Base-by-base conservation (phyloP, 1,284 basidiomycete genomes). In the Trichosporon sp. region DNA sequence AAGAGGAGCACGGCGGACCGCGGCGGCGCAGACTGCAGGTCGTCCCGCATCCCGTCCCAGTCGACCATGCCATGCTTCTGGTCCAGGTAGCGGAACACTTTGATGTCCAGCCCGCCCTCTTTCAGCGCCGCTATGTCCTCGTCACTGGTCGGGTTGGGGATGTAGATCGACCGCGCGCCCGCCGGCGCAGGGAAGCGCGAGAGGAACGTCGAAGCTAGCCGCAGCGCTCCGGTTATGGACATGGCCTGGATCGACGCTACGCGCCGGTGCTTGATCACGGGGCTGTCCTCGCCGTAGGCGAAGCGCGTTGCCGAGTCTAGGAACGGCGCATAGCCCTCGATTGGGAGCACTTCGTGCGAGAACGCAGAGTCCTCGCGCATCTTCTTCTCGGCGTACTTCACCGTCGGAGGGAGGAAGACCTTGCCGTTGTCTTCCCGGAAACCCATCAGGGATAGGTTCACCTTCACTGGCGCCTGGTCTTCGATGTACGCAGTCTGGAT, bases 141-240 rank as follows among this genome's bases (percentile, higher is more conserved):
- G 8, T 75, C 73, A 1, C 71, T 64, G 0, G 74, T 76, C 0
- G 78, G 78, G 13, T 68, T 69, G 0, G 78, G 77, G 25, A 73
- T 65, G 61, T 74, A 77, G 32, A 78, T 66, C 0, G 70, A 64
- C 36, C 71, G 68, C 13, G 68, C 59, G 9, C 65, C 29, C 1
- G 65, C 57, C 0, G 52, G 49, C 4, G 68, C 59, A 11, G 74
- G 69, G 68, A 92, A 95, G 61, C 86, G 86, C 65, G 87, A 87
- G 65, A 99, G 82, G 84, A 99, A 98, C 56, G 92, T 82, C 1
- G 88, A 93, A 31, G 89, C 96, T 31, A 97, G 84, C 78, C 96
- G 92, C 80, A 97, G 91, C 58, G 94, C 95, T 64, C 96, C 95
- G 0, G 95, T 98, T 34, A 95, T 91, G 16, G 94, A 96, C 72